phyloP scores from a whole-genome alignment of 441 rosid genomes.

The Eutrema salsugineum region DNA sequence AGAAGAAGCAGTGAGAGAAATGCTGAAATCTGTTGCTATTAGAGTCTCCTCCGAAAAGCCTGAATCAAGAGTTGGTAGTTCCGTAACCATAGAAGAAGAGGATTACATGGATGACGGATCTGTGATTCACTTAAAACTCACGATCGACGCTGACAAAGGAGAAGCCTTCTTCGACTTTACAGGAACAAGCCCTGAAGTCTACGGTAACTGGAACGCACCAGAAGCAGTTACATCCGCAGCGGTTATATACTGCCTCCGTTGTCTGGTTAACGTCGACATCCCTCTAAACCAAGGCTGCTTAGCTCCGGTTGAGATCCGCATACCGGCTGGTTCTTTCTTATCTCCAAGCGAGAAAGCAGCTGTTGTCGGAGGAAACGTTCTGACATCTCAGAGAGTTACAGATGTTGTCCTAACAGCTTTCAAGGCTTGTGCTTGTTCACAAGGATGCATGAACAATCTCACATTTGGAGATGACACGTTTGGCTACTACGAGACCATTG shows the following conservation, averaged over 20 bases:
- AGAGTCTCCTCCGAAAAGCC: constrained; percentile 45
- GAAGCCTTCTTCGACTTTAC: constrained; percentile 88
- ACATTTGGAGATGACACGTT: constrained; percentile 87
- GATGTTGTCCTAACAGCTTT: constrained; percentile 85
- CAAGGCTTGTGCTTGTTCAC: constrained; percentile 94
- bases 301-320: constrained; percentile 74
- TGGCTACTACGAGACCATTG: constrained; percentile 93
- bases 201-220: constrained; percentile 97
- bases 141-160: constrained; percentile 65
- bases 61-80: constrained; percentile 21
- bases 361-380: constrained; percentile 95
- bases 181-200: constrained; percentile 91
- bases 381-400: constrained; percentile 86
- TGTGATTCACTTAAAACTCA: constrained; percentile 63
- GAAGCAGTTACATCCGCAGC: constrained; percentile 96
- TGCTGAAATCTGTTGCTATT: constrained; percentile 82
- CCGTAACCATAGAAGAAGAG: constrained; percentile 66
- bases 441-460: constrained; percentile 97
- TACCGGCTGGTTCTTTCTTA: constrained; percentile 79
- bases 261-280: constrained; percentile 81
- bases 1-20: constrained; percentile 89
- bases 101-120: constrained; percentile 98
- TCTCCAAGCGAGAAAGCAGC: constrained; percentile 95
- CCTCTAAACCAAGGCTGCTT: constrained; percentile 94
- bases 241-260: constrained; percentile 90